Evolutionary conservation across 1,284 basidiomycete species (phyloP), one percentile per base, ranked within the genome.

Genomic region (Rhizoctonia solani): DNA sequence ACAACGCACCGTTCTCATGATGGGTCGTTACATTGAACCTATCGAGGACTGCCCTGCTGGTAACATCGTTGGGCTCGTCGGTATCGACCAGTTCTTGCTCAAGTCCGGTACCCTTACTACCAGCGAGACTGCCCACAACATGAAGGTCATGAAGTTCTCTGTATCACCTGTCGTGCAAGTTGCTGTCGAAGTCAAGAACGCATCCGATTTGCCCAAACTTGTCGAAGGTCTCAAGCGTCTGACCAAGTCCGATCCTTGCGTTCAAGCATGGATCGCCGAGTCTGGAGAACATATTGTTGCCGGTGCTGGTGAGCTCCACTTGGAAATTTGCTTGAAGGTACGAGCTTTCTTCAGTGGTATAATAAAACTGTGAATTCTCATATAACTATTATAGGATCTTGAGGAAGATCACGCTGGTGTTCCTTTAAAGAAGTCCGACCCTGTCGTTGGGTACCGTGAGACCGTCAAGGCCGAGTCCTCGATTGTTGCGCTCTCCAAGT

Each of bases 211-310:
- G 69, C 96, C 96, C 77, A 99, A 99, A 83, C 92, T 99, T 72
- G 97, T 99, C 74, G 97, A 99, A 86, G 97, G 96, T 86, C 91
- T 99, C 74, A 99, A 99, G 86, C 96, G 96, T 87, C 87, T 99
- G 71, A 97, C 96, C 75, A 99, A 99, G 85, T 99, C 96, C 47
- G 97, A 99, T 81, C 96, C 97, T 72, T 99, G 96, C 82, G 97
- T 99, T 72, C 95, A 98, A 82, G 88, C 94, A 68, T 96, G 87
- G 90, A 96, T 98, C 77, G 77, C 80, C 54, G 95, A 97, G 74
- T 90, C 87, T 73, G 96, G 96, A 79, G 95, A 98, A 80, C 97
- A 99, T 82, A 98, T 99, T 75, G 94, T 99, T 72, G 96, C 97
- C 72, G 96, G 97, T 85, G 97, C 97, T 72, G 96, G 95, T 84